Evolutionary conservation across 805 yeast species (phyloP).

Genomic region (Wickerhamomyces rabaulensis): DNA sequence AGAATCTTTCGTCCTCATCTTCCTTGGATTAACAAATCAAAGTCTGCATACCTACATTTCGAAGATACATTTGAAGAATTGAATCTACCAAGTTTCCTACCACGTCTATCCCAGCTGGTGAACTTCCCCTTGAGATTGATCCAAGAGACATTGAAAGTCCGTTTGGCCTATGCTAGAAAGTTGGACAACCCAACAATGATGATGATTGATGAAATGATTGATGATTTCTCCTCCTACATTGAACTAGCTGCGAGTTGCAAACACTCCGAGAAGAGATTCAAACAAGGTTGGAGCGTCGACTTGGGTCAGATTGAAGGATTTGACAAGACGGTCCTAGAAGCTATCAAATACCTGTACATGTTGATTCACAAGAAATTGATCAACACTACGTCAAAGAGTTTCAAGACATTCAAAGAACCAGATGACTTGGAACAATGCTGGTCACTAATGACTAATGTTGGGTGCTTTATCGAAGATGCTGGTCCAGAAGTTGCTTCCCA

Average conservation of each 20-base stretch:
- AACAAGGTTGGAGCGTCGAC: slow-evolving; percentile 63
- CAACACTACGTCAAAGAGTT: slow-evolving; percentile 66
- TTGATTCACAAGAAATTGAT: slow-evolving; percentile 71
- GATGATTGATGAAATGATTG: slow-evolving; percentile 93
- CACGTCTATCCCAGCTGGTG: slow-evolving; percentile 58
- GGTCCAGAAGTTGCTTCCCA: slow-evolving; percentile 78
- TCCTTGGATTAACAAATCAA: slow-evolving; percentile 80
- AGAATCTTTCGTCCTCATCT: slow-evolving; percentile 64
- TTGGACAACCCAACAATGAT: slow-evolving; percentile 83
- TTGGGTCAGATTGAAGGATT: slow-evolving; percentile 57
- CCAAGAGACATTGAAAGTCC: slow-evolving; percentile 68
- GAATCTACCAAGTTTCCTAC: slow-evolving; percentile 70
- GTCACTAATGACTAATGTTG: slow-evolving; percentile 70
- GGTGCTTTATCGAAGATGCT: slow-evolving; percentile 74
- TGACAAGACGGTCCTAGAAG: slow-evolving; percentile 65
- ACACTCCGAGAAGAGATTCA: slow-evolving; percentile 56
- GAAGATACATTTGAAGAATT: slow-evolving; percentile 58
- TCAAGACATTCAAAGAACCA: slow-evolving; percentile 85
- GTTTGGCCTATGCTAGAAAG: slow-evolving; percentile 73
- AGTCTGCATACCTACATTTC: slow-evolving; percentile 60
- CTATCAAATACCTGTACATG: slow-evolving; percentile 66
- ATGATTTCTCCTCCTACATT: slow-evolving; percentile 74
- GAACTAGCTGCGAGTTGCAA: slow-evolving; percentile 71
- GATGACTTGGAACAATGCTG: slow-evolving; percentile 84
- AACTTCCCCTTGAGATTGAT: slow-evolving; percentile 75